Conservation (phyloP, 2,329 filamentous ascomycete genomes). For the Aspergillus sergii region DNA sequence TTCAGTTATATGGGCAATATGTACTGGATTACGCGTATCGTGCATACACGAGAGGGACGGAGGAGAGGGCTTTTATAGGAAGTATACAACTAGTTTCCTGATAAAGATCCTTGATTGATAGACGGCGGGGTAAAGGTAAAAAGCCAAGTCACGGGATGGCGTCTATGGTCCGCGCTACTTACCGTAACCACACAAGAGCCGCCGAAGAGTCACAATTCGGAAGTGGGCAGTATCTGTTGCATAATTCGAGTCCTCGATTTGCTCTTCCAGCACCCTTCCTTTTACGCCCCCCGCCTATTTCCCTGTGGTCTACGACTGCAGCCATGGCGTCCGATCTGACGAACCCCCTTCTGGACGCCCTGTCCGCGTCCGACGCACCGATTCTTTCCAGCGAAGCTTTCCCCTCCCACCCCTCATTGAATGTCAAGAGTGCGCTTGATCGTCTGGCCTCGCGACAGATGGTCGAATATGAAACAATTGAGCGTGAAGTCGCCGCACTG, state of each 20-base stretch:
- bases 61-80: neutral
- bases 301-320: slow-evolving; percentile 32
- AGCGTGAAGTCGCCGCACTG: slow-evolving; percentile 74
- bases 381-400: slow-evolving; percentile 72
- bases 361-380: slow-evolving; percentile 63
- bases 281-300: slow-evolving; percentile 9
- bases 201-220: slow-evolving; percentile 37
- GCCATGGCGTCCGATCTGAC: slow-evolving; percentile 60
- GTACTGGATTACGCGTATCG: neutral
- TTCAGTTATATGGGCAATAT: neutral
- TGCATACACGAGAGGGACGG: neutral
- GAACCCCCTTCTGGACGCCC: slow-evolving; percentile 65
- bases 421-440: slow-evolving; percentile 86
- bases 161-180: slow-evolving; percentile 24
- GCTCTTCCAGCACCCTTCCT: slow-evolving; percentile 7
- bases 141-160: slow-evolving; percentile 23
- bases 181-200: slow-evolving; percentile 27
- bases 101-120: neutral
- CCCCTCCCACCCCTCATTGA: slow-evolving; percentile 64
- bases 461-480: slow-evolving; percentile 81
- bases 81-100: neutral
- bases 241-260: slow-evolving; percentile 20
- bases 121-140: slow-evolving; percentile 20
- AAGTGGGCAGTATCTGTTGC: slow-evolving; percentile 28
- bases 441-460: slow-evolving; percentile 81